A percentile compares a stretch with the other conserved stretches of the same genome.
Evolutionary conservation across 78 protist species (phyloP).

Genomic region (Dictyostelium capitatum): DNA sequence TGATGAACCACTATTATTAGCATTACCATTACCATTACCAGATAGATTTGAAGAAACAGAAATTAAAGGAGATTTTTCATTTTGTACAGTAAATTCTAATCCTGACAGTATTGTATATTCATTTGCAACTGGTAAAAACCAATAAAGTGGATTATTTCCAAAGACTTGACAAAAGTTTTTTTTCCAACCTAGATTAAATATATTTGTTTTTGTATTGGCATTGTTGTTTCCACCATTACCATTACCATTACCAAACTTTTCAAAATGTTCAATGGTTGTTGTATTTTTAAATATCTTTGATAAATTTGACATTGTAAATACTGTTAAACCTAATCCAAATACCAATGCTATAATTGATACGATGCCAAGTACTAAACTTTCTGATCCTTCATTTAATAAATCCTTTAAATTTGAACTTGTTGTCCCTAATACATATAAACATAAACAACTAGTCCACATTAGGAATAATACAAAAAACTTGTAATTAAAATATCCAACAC

Average conservation of each 20-base stretch:
- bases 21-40: no score
- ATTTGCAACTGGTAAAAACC: constrained; percentile 14
- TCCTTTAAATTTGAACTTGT: background rate
- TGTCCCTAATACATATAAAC: constrained; percentile 41
- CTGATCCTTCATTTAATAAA: background rate
- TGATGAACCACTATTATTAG: no score
- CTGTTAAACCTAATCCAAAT: constrained; percentile 54
- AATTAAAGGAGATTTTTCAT: constrained; percentile 11
- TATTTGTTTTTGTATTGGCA: background rate
- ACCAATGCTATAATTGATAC: constrained; percentile 44
- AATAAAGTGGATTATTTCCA: background rate
- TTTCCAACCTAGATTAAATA: background rate
- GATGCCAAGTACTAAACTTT: constrained; percentile 32
- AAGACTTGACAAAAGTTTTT: constrained; percentile 4
- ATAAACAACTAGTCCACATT: constrained; percentile 38
- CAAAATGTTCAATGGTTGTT: constrained; percentile 59
- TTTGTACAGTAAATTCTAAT: background rate
- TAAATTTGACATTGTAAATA: constrained; percentile 29
- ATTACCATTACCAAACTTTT: background rate
- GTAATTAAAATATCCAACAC: constrained; percentile 83
- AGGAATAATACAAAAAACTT: constrained; percentile 81
- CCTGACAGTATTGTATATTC: background rate
- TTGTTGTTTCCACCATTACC: background rate
- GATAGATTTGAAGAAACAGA: background rate
- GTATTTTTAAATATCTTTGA: constrained; percentile 26